phyloP scores from a whole-genome alignment of 1,139 yeast species.

The Yamadazyma triangularis region DNA sequence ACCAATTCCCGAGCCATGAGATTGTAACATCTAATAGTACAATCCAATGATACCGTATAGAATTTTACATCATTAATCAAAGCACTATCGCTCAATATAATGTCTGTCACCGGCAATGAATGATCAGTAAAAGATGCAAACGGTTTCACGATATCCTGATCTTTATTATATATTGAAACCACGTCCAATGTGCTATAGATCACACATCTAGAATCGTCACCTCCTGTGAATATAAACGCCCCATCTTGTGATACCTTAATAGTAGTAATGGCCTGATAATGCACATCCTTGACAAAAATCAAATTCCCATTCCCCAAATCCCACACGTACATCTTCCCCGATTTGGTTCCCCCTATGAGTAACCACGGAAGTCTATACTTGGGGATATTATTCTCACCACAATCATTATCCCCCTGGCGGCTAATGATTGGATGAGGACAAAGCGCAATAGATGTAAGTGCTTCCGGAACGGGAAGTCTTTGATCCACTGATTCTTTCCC shows the following conservation, averaged over 20 bases:
- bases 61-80: conserved; percentile 56
- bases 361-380: conserved; percentile 58
- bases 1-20: conserved; percentile 41
- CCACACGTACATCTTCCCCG: conserved; percentile 84
- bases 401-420: too few species aligned
- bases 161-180: conserved; percentile 28
- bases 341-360: conserved; percentile 62
- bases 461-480: conserved; percentile 82
- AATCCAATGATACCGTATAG: conserved; percentile 69
- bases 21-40: conserved; percentile 67
- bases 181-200: conserved; percentile 72
- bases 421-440: conserved; percentile 6
- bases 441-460: conserved; percentile 53
- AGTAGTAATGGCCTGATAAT: conserved; percentile 70
- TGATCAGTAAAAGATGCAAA: conserved; percentile 64
- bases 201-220: conserved; percentile 74
- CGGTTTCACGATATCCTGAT: conserved; percentile 31
- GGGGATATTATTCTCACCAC: not conserved
- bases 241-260: conserved; percentile 64
- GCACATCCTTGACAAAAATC: conserved; percentile 71
- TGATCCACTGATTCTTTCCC: conserved; percentile 83
- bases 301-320: conserved; percentile 76
- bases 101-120: conserved; percentile 67
- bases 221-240: conserved; percentile 66
- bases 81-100: conserved; percentile 46